Base-by-base conservation (phyloP, 148 eudicot species). In the Rhododendron kiyosumense region DNA sequence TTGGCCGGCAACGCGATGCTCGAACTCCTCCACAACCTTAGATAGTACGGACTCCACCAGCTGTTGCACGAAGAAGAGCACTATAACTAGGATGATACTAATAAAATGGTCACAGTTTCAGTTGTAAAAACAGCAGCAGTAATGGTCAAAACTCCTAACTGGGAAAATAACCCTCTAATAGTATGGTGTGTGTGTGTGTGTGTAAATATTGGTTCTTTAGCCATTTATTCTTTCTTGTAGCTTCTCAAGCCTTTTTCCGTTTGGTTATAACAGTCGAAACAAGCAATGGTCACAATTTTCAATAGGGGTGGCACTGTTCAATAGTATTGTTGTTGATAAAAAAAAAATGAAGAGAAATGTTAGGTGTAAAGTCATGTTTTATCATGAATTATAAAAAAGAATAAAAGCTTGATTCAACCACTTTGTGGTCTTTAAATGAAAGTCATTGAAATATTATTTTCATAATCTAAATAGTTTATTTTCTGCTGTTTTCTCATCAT, bases 21-120 rank as follows among this genome's bases (percentile, higher is more conserved):
- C 99, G 83, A 95, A 95, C 90, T 96, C 98, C 90, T 96, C 94
- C 75, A 92, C 93, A 85, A 95, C 98, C 89, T 94, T 96, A 41
- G 89, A 91, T 52, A 96, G 91, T 82, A 96, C 91, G 24, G 98
- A 95, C 83, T 96, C 99, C 63, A 96, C 92, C 51, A 95, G 91
- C 99, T 96, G 96, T 87, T 86, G 84, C 61, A 65, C 57, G 77
- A 46, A 91, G 81, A 87, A 84, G 51, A 49, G 49, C 30, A 10
- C 48, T n/a, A 69, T 82, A 65, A 75, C 7, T 77, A 7, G 12
- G 81, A 51, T 73, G 32, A 73, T 32, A 65, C 9, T 12, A 13
- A 30, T 48, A 61, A 48, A 17, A 78, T 30, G 17, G n/a, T 22
- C 52, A 7, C 10, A 79, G 34, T 51, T 41, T 48, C 65, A 12